Conservation (phyloP, 1,139 yeast genomes). For the Pichia sp. region DNA sequence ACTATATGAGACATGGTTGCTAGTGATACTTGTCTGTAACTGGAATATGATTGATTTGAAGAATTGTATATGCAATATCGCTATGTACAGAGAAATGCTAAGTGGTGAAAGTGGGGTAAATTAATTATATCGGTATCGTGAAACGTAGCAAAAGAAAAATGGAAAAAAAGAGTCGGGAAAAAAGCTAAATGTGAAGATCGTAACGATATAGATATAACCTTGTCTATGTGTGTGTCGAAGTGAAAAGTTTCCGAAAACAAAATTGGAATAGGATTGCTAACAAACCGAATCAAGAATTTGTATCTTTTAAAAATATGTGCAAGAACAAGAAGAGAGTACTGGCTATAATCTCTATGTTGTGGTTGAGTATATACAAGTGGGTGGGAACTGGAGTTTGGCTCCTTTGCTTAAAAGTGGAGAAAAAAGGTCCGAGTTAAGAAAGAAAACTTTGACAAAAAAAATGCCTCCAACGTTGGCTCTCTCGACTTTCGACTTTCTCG, state of each 20-base stretch:
- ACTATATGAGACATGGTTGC: slow-evolving; percentile 14
- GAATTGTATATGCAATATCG: background rate
- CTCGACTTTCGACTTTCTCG: background rate
- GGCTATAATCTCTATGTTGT: background rate
- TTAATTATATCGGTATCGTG: background rate
- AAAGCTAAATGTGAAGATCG: background rate
- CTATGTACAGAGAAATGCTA: background rate
- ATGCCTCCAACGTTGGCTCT: background rate
- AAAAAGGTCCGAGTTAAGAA: background rate
- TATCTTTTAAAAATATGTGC: background rate
- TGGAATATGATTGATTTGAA: background rate
- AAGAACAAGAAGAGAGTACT: background rate
- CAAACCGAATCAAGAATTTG: background rate
- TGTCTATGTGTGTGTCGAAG: background rate
- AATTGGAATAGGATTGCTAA: background rate
- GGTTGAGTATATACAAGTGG: background rate
- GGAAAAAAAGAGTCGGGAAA: background rate
- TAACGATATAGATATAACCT: background rate
- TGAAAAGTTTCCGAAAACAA: background rate
- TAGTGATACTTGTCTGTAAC: background rate
- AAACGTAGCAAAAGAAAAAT: background rate
- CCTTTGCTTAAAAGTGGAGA: background rate
- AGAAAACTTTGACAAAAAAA: background rate
- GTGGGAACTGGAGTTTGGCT: background rate
- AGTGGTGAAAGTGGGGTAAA: background rate